Evolutionary conservation across 768 basidiomycete genomes (phyloP).

Genomic region (Cystofilobasidium ferigula): DNA sequence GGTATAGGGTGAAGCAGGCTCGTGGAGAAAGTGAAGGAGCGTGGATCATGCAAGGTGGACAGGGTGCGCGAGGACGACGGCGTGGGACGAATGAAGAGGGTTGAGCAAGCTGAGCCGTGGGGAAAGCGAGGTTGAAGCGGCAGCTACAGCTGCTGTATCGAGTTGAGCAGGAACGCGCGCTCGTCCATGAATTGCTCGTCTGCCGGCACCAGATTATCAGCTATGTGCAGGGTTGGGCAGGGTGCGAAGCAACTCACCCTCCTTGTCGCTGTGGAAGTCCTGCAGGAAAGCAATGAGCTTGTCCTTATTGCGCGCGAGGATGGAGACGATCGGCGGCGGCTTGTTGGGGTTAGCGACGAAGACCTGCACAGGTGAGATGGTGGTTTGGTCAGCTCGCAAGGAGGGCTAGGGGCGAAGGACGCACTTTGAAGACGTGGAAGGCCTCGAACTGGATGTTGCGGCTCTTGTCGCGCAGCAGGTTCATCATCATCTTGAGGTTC

Average conservation of each 20-base stretch:
- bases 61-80: slow-evolving; percentile 76
- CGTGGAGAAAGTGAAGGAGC: too few relatives aligned
- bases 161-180: slow-evolving; percentile 8
- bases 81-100: slow-evolving; percentile 82
- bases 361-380: slow-evolving; percentile 46
- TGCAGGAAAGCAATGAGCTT: slow-evolving; percentile 80
- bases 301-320: slow-evolving; percentile 85
- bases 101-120: too few relatives aligned
- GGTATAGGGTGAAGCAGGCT: too few relatives aligned
- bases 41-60: too few relatives aligned
- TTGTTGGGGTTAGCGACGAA: slow-evolving; percentile 99
- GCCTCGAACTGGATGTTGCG: slow-evolving; percentile 99
- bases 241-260: slow-evolving; percentile 47
- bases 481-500: slow-evolving; percentile 99
- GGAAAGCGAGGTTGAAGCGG: too few relatives aligned
- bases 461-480: slow-evolving; percentile 91
- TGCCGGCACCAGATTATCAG: background rate
- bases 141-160: slow-evolving; percentile 8
- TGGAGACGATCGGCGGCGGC: slow-evolving; percentile 82
- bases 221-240: background rate
- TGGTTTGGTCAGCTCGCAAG: background rate
- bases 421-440: slow-evolving; percentile 99
- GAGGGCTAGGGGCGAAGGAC: slow-evolving; percentile 27
- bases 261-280: slow-evolving; percentile 95
- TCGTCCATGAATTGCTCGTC: slow-evolving; percentile 10